These are phyloP conservation scores for Chrysopogon serrulatus DNA, from an alignment of 176 grass and related monocot genomes.

Conservation along the genomic window DNA sequence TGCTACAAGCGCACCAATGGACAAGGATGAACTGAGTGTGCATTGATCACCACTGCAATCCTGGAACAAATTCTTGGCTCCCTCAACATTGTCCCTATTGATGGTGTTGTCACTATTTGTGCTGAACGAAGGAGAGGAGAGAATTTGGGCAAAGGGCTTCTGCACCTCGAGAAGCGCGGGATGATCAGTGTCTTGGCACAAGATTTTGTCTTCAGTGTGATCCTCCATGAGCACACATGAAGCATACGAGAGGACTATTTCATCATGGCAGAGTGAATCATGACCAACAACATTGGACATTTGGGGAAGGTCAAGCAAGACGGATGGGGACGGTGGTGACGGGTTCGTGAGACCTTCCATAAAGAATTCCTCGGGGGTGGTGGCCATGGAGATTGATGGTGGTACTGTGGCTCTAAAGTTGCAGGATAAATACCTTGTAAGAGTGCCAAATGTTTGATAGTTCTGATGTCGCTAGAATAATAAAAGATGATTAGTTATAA, in stretches of 20 bases:
- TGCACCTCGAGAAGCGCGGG: constrained; percentile 21
- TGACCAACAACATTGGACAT: background rate
- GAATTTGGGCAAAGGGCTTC: constrained; percentile 33
- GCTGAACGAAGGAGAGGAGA: background rate
- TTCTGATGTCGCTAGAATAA: background rate
- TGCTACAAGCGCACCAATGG: background rate
- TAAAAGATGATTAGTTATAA: background rate
- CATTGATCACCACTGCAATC: background rate
- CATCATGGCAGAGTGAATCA: background rate
- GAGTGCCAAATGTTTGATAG: background rate
- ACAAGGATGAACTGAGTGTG: background rate
- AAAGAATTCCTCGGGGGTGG: background rate
- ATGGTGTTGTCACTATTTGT: background rate
- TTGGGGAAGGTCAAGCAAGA: background rate
- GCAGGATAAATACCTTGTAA: background rate
- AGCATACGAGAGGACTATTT: constrained; percentile 17
- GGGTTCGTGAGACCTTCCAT: background rate
- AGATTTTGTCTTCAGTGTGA: constrained; percentile 25
- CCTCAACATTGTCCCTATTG: background rate
- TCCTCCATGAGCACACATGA: constrained; percentile 43
- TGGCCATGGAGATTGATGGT: background rate
- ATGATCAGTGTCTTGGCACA: constrained; percentile 15
- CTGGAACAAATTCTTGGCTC: background rate
- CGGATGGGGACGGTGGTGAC: background rate
- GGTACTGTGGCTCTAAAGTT: background rate